Percentiles rank a stretch among this genome's conserved stretches.
Conservation (phyloP, 148 eudicot species). For the Heliamphora exappendiculata region DNA sequence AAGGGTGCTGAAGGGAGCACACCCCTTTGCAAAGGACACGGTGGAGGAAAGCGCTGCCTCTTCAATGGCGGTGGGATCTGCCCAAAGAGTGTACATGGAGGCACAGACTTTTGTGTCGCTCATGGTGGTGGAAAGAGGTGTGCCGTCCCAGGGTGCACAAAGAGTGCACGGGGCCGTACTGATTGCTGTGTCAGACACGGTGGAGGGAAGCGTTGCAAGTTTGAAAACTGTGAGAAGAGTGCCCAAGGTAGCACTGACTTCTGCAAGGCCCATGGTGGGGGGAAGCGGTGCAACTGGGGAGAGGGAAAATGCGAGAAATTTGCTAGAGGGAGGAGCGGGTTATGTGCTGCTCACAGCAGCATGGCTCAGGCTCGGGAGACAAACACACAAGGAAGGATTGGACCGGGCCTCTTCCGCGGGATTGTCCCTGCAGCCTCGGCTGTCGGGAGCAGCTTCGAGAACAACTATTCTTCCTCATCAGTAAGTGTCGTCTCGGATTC, state of each 20-base stretch:
- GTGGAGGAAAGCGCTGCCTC: constrained; percentile 90
- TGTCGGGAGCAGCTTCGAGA: constrained; percentile 27
- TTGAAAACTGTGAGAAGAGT: constrained; percentile 73
- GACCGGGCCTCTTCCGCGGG: constrained; percentile 79
- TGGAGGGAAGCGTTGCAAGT: constrained; percentile 82
- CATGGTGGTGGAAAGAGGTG: constrained; percentile 99
- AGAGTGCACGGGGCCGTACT: constrained; percentile 90
- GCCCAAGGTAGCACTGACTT: constrained; percentile 97
- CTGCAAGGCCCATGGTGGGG: constrained; percentile 97
- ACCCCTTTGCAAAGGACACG: constrained; percentile 89
- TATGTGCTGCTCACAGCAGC: constrained; percentile 83
- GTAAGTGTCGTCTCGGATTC: constrained; percentile 55
- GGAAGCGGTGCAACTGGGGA: constrained; percentile 77
- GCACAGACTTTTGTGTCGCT: constrained; percentile 82
- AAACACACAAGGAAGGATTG: constrained; percentile 45
- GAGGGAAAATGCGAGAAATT: constrained; percentile 86
- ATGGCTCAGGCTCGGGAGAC: constrained; percentile 50
- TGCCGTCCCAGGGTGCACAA: constrained; percentile 63
- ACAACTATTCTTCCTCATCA: constrained; percentile 43
- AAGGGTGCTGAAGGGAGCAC: constrained; percentile 99
- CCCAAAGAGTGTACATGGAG: constrained; percentile 94
- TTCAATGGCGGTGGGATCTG: constrained; percentile 90
- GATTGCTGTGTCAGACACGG: constrained; percentile 90
- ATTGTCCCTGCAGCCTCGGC: constrained; percentile 48
- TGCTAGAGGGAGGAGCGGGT: constrained; percentile 84